Evolutionary conservation across 129 eudicot genomes (phyloP), one percentile per base, ranked within the genome.

Genomic region (Dittrichia graveolens): DNA sequence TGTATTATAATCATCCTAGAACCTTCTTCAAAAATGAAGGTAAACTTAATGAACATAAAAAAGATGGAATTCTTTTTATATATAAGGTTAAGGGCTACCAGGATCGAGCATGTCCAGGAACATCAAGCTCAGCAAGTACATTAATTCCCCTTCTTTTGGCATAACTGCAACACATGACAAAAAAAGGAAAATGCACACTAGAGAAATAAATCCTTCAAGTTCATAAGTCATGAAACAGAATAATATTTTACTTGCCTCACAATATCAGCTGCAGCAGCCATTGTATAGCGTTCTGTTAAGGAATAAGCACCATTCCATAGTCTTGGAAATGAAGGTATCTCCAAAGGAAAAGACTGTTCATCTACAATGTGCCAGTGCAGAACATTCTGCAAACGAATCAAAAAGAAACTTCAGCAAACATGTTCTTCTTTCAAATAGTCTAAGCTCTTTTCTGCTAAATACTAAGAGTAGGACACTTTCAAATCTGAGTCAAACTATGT

Each of bases 281-380:
- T 31, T 42, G 97, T 94, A 72, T 94, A 94, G 42, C 95, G 86
- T 69, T 94, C 98, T 71, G 84, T 47, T 67, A 34, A 37, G 13
- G 98, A 90, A 83, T 87, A 94, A 74, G 98, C 92, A 63, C 98
- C 98, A 46, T 90, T 47, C 98, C 98, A 90, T 55, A 94, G 65
- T 76, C 83, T 94, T 49, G 98, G 97, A 69, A 67, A 90, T 56
- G 98, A 94, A 70, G 98, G 97, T 75, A 94, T 88, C 82, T 94
- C 98, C 61, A 94, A 75, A 4, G 98, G 98, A 83, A 94, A 94
- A 48, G 98, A 88, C 52, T 94, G 89, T 67, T 83, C 18, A 68
- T 94, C 98, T 61, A 94, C 98, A 65, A 94, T 94, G 80, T 94
- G 98, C 98, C 98, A 94, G 61, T 94, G 98, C 78, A 94, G 81